Base-by-base conservation (phyloP, 2,329 filamentous ascomycete genomes). In the Colletotrichum eremochloae region DNA sequence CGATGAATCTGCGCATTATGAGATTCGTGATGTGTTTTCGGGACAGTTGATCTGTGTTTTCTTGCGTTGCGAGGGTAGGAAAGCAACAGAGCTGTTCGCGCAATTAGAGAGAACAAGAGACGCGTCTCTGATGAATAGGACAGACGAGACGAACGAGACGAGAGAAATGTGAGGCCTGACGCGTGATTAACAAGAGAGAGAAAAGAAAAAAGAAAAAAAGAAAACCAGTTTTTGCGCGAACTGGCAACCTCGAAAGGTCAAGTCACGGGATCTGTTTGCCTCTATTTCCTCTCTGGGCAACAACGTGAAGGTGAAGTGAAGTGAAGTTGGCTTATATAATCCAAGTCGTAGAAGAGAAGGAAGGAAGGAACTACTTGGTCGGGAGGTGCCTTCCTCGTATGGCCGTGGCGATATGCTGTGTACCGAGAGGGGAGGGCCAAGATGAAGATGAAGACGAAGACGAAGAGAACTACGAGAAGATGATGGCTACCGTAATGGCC, bases 1-100 rank as follows among this genome's bases (percentile, higher is more conserved):
- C 66, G 29, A 69, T 18, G 33, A 55, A 29, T 3, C 8, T 55
- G 48, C 66, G 69, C 69, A 72, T 72, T 55, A 33, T 56, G 46
- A 15, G 24, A 14, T 15, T 15, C 2, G 6, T 9, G 5, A 5
- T 11, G 12, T n/a, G 9, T 15, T n/a, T 4, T 57, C 5, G n/a
- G 11, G 33, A 11, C 33, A 38, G 33, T 24, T 24, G 33, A n/a
- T 20, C 9, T 8, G 20, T 12, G 42, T 18, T n/a, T 33, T 24
- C 3, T 12, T 38, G 15, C 20, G 11, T 12, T 20, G 15, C 15
- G 33, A 4, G 11, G 3, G 2, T 4, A 9, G 3, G 8, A 33
- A 42, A 60, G 42, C 24, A 24, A 9, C 8, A 4, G 24, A 36
- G 15, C 12, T 9, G 14, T 29, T 58, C 12, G 24, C 20, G n/a